These are phyloP conservation scores for Brassica cretica DNA, from an alignment of 345 rosid species.

Conservation along the genomic window DNA sequence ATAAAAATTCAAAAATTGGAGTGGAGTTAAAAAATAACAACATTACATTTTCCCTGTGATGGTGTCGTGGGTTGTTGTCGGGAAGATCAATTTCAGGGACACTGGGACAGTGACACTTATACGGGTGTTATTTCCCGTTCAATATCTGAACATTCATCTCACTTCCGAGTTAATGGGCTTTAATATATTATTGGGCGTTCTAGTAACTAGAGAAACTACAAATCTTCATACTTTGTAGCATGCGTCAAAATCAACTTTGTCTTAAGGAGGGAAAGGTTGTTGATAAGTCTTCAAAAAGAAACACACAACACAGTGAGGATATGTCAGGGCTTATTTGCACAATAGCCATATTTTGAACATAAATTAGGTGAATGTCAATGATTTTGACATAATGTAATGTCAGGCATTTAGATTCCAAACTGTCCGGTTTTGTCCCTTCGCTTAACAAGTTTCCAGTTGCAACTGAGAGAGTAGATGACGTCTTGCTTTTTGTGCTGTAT, in stretches of 20 bases:
- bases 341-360: too few relatives aligned
- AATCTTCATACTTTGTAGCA: background rate
- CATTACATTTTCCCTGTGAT: background rate
- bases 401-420: too few relatives aligned
- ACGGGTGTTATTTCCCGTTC: slow-evolving; percentile 19
- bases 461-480: too few relatives aligned
- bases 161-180: slow-evolving; percentile 41
- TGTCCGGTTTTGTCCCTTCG: too few relatives aligned
- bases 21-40: too few relatives aligned
- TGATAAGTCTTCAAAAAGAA: background rate
- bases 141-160: slow-evolving; percentile 52
- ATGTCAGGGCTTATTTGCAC: background rate
- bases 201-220: background rate
- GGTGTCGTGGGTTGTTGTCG: background rate
- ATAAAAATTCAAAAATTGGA: too few relatives aligned
- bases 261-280: background rate
- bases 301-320: background rate
- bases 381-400: too few relatives aligned
- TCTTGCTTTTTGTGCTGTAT: too few relatives aligned
- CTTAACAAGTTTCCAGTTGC: too few relatives aligned
- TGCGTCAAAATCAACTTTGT: background rate
- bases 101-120: background rate
- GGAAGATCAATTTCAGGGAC: slow-evolving; percentile 6
- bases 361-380: too few relatives aligned
- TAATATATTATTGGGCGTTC: slow-evolving; percentile 22